These are phyloP conservation scores for Pisolithus tinctorius DNA, from an alignment of 768 basidiomycete genomes.

Conservation along the genomic window DNA sequence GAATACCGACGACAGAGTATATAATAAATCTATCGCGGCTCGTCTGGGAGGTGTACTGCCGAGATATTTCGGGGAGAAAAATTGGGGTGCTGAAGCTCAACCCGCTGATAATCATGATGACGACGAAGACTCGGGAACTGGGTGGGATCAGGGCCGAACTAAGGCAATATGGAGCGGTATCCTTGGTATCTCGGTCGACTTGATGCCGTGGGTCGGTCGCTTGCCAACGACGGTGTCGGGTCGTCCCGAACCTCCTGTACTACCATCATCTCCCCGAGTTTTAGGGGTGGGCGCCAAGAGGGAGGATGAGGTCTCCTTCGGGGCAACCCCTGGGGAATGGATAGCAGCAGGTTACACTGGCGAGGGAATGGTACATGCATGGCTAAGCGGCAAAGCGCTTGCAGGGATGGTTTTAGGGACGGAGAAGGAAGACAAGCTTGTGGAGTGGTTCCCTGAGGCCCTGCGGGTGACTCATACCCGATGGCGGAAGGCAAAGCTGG, in stretches of 20 bases:
- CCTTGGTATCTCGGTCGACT: slow-evolving; percentile 55
- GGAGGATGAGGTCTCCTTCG: neutral
- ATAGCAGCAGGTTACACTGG: slow-evolving; percentile 65
- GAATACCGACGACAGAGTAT: slow-evolving; percentile 31
- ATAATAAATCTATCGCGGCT: slow-evolving; percentile 23
- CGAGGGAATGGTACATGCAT: slow-evolving; percentile 70
- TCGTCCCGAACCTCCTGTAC: slow-evolving; percentile 22
- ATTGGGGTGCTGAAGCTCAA: slow-evolving; percentile 35
- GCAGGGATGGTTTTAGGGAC: slow-evolving; percentile 50
- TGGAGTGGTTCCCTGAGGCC: slow-evolving; percentile 45
- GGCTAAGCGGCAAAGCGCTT: slow-evolving; percentile 56
- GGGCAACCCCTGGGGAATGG: slow-evolving; percentile 56
- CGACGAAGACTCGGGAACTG: neutral
- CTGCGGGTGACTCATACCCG: slow-evolving; percentile 43
- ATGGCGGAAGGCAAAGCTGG: slow-evolving; percentile 47
- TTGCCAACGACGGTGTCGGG: slow-evolving; percentile 44
- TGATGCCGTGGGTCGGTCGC: slow-evolving; percentile 66
- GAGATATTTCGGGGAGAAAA: slow-evolving; percentile 42
- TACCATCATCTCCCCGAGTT: neutral
- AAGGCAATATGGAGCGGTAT: slow-evolving; percentile 61
- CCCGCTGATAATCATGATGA: slow-evolving; percentile 1
- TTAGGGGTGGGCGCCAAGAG: neutral
- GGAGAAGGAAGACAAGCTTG: slow-evolving; percentile 21
- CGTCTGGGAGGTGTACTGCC: slow-evolving; percentile 43
- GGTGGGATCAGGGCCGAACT: slow-evolving; percentile 40